Evolutionary conservation across 2,329 filamentous ascomycete species (phyloP), one percentile per base, ranked within the genome.

Genomic region (Fulvia fulva): DNA sequence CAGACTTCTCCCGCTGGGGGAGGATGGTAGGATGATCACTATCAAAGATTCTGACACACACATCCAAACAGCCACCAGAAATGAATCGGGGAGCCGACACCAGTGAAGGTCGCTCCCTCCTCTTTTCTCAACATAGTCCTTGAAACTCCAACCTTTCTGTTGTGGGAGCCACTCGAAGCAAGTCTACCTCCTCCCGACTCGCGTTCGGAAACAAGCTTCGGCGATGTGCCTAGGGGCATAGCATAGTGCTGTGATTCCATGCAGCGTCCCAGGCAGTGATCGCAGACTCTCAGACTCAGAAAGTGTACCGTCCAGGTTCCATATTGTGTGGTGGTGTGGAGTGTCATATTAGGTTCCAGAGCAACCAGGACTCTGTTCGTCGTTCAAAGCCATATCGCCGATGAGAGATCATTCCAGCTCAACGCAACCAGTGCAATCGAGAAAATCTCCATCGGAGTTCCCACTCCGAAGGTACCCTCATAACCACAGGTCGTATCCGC

Each of bases 101-200:
- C 30, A 60, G 41, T 63, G 65, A 68, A 68, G 66, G 63, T 62
- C 62, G 62, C 60, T 41, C 50, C 50, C 52, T 23, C 55, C 3
- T n/a, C n/a, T n/a, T n/a, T n/a, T n/a, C n/a, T n/a, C 30, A 34
- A 34, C 30, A 34, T 11, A 34, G 30, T 34, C 30, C 30, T 14
- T 11, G 16, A 58, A 58, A 51, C 47, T 44, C 34, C 37, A 43
- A n/a, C n/a, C 37, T 30, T 14, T 12, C 23, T 28, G n/a, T 50
- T 37, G 28, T n/a, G 51, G 43, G 44, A 59, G 59, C 65, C 63
- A 64, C 68, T 66, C 66, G 64, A 67, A 68, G 65, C 68, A 64
- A 44, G 68, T 70, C 68, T 70, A 70, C 68, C 68, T 71, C 68
- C 68, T 70, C 66, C 64, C 68, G 68, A 60, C 68, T 68, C 56